Evolutionary conservation across 2,329 filamentous ascomycete genomes (phyloP), one percentile per base, ranked within the genome.

Genomic region (Ceratocystis diversiconidia): DNA sequence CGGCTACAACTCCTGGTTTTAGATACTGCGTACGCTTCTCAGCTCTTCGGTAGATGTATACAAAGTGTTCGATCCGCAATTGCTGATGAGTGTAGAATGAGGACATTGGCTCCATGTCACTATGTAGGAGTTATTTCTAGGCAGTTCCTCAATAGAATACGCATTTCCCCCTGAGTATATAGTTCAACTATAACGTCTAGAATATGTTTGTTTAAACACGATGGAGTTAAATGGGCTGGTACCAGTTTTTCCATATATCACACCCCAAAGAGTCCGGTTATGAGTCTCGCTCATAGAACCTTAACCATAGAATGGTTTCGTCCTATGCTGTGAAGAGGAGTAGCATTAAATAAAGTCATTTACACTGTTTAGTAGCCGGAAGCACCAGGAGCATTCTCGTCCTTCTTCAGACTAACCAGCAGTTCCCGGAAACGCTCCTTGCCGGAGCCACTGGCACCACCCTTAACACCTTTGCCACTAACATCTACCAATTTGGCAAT

Each of bases 401-500:
- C 94, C 79, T 96, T 96, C 78, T 87, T 87, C 76, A 99, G 78
- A 75, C 85, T 92, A 71, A 92, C 77, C 72, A 99, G 79, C 73
- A 97, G 73, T 77, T 97, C 92, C 70, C 94, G 86, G 82, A 99
- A 97, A 69, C 91, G 89, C 76, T 95, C 90, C 82, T 99, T 99
- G 72, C 92, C 92, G 68, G 89, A 95, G 59, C 92, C 92, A 68
- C 85, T 86, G 55, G 89, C 91, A 73, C 92, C 92, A 67, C 92
- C 92, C 76, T 86, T 89, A 67, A 84, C 79, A 15, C 92, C 91
- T 79, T 97, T 99, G 69, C 94, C 94, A 72, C 90, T 96, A 70
- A 99, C 77, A 76, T 99, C 94, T n/a, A 97, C 92, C 71, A 99
- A 77, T 79, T 97, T 99, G 28, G 92, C 88, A 73, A 99, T 97